Conservation (phyloP, 192 early-diverging fungal species). For the Coemansia sp. region DNA sequence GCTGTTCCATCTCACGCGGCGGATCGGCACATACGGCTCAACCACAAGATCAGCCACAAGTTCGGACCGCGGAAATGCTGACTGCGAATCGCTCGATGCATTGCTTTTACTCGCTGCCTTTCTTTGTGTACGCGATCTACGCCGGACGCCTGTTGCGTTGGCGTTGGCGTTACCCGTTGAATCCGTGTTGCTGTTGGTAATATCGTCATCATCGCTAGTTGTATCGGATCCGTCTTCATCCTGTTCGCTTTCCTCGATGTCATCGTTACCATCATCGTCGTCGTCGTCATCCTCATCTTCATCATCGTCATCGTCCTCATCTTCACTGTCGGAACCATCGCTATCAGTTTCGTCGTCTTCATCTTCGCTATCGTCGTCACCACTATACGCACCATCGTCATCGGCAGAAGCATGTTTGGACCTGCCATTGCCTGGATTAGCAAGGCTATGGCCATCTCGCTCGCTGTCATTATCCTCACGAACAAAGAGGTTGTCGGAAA, state of each 20-base stretch:
- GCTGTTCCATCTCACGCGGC: conserved; percentile 52
- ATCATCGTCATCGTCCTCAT: conserved; percentile 18
- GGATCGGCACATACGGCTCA: conserved; percentile 40
- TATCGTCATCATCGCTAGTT: conserved; percentile 4
- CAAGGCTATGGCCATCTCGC: conserved; percentile 1
- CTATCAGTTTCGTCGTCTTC: no score
- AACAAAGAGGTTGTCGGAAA: conserved; percentile 41
- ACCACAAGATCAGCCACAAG: conserved; percentile 36
- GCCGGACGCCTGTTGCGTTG: conserved; percentile 1
- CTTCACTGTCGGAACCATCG: conserved; percentile 19
- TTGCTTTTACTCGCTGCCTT: neutral
- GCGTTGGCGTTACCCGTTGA: neutral
- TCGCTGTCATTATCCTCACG: conserved; percentile 28
- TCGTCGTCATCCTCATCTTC: conserved; percentile 16
- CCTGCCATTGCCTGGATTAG: conserved; percentile 3
- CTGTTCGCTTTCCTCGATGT: conserved; percentile 6
- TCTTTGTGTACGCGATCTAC: neutral
- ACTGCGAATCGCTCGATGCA: neutral
- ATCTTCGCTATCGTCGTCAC: conserved; percentile 22
- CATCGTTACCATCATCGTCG: conserved; percentile 8
- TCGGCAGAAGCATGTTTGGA: neutral
- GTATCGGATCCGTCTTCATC: conserved; percentile 6
- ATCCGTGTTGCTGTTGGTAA: neutral
- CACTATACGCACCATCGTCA: conserved; percentile 10
- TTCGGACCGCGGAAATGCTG: conserved; percentile 32